These are phyloP conservation scores for Rhizopogon salebrosus DNA, from an alignment of 768 basidiomycete species.

Conservation along the genomic window DNA sequence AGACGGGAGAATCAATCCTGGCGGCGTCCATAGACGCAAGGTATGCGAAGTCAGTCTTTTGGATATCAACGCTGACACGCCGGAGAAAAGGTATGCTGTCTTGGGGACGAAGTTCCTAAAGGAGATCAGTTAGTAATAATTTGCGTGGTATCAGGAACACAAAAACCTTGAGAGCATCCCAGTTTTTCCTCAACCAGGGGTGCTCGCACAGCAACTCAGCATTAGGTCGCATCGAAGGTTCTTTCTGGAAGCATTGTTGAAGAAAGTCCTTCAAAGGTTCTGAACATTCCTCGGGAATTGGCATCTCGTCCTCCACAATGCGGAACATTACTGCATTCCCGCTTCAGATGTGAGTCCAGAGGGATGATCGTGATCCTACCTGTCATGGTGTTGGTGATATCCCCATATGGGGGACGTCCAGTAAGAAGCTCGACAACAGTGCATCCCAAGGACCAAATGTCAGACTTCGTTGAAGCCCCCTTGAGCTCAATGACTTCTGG, in stretches of 20 bases:
- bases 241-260: constrained; percentile 84
- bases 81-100: constrained; percentile 95
- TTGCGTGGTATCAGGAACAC: neutral
- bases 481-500: constrained; percentile 96
- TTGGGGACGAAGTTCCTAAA: constrained; percentile 77
- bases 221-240: constrained; percentile 75
- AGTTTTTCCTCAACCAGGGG: constrained; percentile 81
- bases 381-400: constrained; percentile 86
- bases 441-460: constrained; percentile 95
- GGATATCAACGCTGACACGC: constrained; percentile 82
- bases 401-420: constrained; percentile 87
- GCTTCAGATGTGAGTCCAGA: constrained; percentile 2
- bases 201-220: constrained; percentile 87
- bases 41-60: constrained; percentile 62
- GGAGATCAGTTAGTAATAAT: constrained; percentile 1
- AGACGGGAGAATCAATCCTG: constrained; percentile 32
- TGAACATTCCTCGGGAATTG: constrained; percentile 78
- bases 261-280: constrained; percentile 77
- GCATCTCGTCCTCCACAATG: constrained; percentile 90
- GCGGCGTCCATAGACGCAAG: constrained; percentile 33
- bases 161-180: constrained; percentile 72
- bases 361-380: constrained; percentile 42
- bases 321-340: constrained; percentile 80
- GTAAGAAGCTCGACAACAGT: constrained; percentile 93
- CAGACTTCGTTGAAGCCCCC: constrained; percentile 88